Evolutionary conservation across 768 basidiomycete species (phyloP), one percentile per base, ranked within the genome.

Genomic region (Strobilomyces echinocephalus): DNA sequence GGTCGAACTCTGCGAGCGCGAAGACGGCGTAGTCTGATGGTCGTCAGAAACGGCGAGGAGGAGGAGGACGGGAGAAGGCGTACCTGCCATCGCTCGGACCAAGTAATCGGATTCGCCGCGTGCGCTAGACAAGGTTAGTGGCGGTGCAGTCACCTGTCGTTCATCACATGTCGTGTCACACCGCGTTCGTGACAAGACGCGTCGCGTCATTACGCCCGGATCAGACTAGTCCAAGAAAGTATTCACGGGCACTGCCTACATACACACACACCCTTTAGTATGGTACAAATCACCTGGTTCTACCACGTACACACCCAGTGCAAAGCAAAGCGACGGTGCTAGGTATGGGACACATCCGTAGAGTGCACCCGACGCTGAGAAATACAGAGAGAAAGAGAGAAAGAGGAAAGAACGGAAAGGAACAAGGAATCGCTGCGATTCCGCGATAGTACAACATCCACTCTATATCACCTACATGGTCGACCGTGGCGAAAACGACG

Each of bases 21-120:
- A 97, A 97, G 43, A 85, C 79, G 15, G 83, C 66, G 63, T 93
- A 88, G 59, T 93, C 91, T 85, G 28, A 16, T 20, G 8, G 36
- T 10, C 24, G n/a, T 55, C 39, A 61, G 53, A 24, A 24, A 24
- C 24, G n/a, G n/a, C n/a, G 33, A 40, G 21, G 34, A 30, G 14
- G 21, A 43, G 16, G 41, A 41, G 26, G 10, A 5, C 21, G 15
- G 20, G 28, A 52, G n/a, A 18, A 28, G 15, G 43, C 38, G 49
- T 58, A 39, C 39, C 39, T 39, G 39, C 39, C 39, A 39, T 39
- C 39, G 40, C 40, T 41, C 40, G 20, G 40, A 41, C 40, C 24
- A 28, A 26, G 41, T 24, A 26, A 43, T 43, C 45, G 18, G 18
- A 43, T 14, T 42, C 18, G 15, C 18, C 18, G 39, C 34, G 50